phyloP scores from a whole-genome alignment of 768 basidiomycete species.

The Psilocybe cyanescens region DNA sequence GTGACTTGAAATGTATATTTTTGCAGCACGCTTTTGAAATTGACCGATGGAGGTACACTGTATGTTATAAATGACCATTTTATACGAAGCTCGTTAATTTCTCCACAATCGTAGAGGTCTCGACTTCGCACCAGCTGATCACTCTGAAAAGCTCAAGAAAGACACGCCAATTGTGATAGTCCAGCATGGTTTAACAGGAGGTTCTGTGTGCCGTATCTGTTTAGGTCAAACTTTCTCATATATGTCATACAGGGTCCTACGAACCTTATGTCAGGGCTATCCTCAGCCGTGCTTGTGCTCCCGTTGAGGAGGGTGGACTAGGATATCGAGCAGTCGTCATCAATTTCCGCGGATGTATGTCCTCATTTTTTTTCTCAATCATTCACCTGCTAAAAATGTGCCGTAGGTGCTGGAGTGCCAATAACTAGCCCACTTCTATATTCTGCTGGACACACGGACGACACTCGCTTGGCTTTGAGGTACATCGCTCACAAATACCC shows the following conservation, averaged over 20 bases:
- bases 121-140: conserved; percentile 61
- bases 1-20: not conserved
- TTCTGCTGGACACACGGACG: conserved; percentile 89
- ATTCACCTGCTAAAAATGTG: conserved; percentile 17
- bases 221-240: conserved; percentile 6
- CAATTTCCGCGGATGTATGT: conserved; percentile 91
- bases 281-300: conserved; percentile 70
- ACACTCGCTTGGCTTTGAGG: conserved; percentile 80
- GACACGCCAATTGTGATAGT: conserved; percentile 61
- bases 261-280: conserved; percentile 90
- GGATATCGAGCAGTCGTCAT: conserved; percentile 91
- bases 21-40: conserved; percentile 47
- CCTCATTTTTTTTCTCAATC: conserved; percentile 8
- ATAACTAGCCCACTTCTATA: conserved; percentile 84
- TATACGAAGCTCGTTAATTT: conserved; percentile 2
- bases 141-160: conserved; percentile 32
- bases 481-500: conserved; percentile 78
- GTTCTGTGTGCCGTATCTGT: conserved; percentile 24
- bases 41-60: conserved; percentile 70
- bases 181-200: conserved; percentile 59
- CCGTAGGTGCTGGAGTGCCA: conserved; percentile 80
- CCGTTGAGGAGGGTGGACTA: conserved; percentile 79
- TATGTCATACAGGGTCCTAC: conserved; percentile 65
- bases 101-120: conserved; percentile 49
- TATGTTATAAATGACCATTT: conserved; percentile 31